phyloP scores from a whole-genome alignment of 2,329 filamentous ascomycete species.

The Cordyceps farinosa region DNA sequence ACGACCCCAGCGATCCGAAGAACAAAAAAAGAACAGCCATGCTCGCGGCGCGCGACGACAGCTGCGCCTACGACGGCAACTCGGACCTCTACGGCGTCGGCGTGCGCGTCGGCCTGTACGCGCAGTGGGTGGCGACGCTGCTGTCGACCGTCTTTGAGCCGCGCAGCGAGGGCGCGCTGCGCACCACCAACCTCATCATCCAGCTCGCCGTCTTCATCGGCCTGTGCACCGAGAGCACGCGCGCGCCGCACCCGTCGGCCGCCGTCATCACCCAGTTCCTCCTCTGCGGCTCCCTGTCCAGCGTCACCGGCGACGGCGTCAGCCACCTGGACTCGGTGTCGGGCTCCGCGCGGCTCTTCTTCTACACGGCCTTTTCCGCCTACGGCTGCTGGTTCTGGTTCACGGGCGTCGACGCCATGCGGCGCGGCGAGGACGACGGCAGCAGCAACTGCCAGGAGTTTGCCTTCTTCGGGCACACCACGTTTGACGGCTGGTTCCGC shows the following conservation, averaged over 20 bases:
- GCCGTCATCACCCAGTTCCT: constrained; percentile 26
- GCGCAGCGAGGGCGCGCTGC: constrained; percentile 22
- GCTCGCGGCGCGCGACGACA: background rate
- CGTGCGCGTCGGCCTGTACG: constrained; percentile 27
- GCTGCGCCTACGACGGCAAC: constrained; percentile 20
- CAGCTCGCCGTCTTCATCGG: constrained; percentile 28
- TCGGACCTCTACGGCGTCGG: constrained; percentile 29
- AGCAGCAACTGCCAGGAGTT: constrained; percentile 12
- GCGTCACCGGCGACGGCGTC: constrained; percentile 27
- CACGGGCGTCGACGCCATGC: constrained; percentile 22
- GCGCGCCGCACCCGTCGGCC: constrained; percentile 18
- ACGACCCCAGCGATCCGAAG: background rate
- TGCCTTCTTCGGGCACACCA: constrained; percentile 22
- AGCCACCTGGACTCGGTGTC: constrained; percentile 22
- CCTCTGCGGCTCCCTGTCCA: constrained; percentile 26
- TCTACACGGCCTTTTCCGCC: constrained; percentile 24
- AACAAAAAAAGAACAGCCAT: background rate
- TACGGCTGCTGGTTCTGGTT: constrained; percentile 28
- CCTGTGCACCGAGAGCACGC: constrained; percentile 25
- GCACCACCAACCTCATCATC: constrained; percentile 31
- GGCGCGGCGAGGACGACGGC: background rate
- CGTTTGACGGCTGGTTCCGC: constrained; percentile 23
- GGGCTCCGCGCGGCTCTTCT: constrained; percentile 23
- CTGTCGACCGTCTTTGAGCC: constrained; percentile 25
- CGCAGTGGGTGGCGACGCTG: constrained; percentile 26